These are phyloP conservation scores for Monotropa hypopitys DNA, from an alignment of 179 eudicot genomes.

Conservation along the genomic window DNA sequence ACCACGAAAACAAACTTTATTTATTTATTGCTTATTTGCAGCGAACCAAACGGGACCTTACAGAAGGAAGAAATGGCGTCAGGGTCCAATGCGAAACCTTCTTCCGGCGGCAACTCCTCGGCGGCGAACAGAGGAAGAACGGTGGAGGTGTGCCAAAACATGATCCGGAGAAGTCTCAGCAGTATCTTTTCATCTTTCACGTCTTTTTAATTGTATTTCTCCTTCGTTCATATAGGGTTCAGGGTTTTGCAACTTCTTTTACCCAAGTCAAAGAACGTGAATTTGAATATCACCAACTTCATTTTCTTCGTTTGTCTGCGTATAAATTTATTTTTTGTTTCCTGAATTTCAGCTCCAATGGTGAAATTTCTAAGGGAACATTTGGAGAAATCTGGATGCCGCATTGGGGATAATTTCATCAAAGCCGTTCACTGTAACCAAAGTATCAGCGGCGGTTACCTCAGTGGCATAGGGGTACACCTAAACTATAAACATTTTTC, in stretches of 20 bases:
- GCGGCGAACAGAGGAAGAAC: slow-evolving; percentile 22
- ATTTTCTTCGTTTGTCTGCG: neutral
- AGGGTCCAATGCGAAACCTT: slow-evolving; percentile 12
- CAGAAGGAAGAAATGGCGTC: slow-evolving; percentile 19
- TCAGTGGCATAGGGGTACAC: slow-evolving; percentile 63
- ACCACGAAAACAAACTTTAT: too few relatives aligned
- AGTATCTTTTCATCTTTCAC: slow-evolving; percentile 12
- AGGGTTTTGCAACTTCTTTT: neutral
- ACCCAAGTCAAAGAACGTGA: neutral
- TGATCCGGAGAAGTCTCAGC: slow-evolving; percentile 46
- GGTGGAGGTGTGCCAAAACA: slow-evolving; percentile 36
- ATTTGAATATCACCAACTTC: neutral
- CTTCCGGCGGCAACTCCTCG: slow-evolving; percentile 10
- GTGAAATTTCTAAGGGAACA: slow-evolving; percentile 61
- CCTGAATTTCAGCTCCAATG: slow-evolving; percentile 43
- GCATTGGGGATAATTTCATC: slow-evolving; percentile 48
- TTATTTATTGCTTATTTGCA: too few relatives aligned
- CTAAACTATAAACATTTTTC: neutral
- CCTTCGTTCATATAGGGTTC: neutral
- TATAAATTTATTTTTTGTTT: neutral
- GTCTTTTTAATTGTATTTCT: neutral
- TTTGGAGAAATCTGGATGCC: slow-evolving; percentile 64
- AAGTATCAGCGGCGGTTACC: slow-evolving; percentile 49
- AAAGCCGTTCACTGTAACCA: slow-evolving; percentile 45
- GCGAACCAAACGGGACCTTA: neutral